Evolutionary conservation across 2,329 filamentous ascomycete genomes (phyloP), one percentile per base, ranked within the genome.

Genomic region (Pleurostoma richardsiae): DNA sequence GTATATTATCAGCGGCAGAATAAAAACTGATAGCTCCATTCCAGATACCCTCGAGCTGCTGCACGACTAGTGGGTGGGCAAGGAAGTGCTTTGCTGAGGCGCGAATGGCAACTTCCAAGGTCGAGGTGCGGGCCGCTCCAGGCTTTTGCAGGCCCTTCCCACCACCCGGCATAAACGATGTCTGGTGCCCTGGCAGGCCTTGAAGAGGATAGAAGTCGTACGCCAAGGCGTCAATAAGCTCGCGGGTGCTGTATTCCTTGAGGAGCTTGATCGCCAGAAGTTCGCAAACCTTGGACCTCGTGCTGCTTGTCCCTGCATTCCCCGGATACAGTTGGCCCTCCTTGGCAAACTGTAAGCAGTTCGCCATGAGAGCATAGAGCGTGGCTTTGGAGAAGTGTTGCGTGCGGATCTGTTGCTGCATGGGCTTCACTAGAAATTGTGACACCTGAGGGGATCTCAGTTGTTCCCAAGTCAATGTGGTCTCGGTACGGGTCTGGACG

Each of bases 11-110:
- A 4, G 90, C 89, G 10, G 86, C 83, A 2, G 90, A 94, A 66
- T 96, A 90, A 60, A 97, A 96, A 54, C 94, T 90, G 54, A 97
- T 94, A 19, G 88, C 92, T 29, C 92, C 92, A 26, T 90, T 92
- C 92, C 92, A 97, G 51, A 97, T 96, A 40, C 90, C 91, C 65
- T 96, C 90, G n/a, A 97, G 75, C 61, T 96, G 91, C 64, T 95
- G 90, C 6, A 96, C 86, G 1, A 96, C 90, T 4, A 96, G 74
- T 1, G 92, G 91, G 60, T 96, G 91, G 6, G 92, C 87, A 4
- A 97, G 74, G 56, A 96, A 95, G 56, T 90, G 86, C 68, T 97
- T 96, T 27, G 92, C 88, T 52, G 91, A 91, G 26, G 91, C 90
- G 55, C 90, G 83, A 58, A 97, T 96, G 50, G 92, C 91, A 48